phyloP scores from a whole-genome alignment of 495 filamentous ascomycete species.

The Amorphotheca resinae region DNA sequence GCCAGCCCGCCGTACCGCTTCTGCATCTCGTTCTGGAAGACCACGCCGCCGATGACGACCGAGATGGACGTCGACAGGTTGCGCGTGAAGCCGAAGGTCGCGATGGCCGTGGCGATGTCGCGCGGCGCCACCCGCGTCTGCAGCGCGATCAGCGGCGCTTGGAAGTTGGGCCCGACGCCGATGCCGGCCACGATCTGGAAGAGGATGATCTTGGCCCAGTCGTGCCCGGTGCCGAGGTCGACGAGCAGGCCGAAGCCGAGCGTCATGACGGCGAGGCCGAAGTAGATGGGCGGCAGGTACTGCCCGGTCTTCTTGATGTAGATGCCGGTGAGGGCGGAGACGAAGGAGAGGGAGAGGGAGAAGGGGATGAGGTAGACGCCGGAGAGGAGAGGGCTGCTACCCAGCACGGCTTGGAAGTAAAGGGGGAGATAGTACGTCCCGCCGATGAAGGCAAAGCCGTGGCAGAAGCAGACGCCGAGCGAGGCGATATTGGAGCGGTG shows the following conservation, averaged over 20 bases:
- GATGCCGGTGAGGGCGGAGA: conserved; percentile 51
- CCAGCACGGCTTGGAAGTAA: conserved; percentile 67
- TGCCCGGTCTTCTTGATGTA: conserved; percentile 62
- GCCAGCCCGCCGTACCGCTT: conserved; percentile 29
- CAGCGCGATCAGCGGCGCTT: conserved; percentile 67
- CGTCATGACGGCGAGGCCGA: conserved; percentile 43
- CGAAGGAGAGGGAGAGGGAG: conserved; percentile 54
- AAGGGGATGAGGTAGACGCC: conserved; percentile 73
- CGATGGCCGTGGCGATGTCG: conserved; percentile 56
- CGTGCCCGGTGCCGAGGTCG: conserved; percentile 34
- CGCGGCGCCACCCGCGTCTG: conserved; percentile 49
- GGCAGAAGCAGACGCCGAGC: conserved; percentile 46
- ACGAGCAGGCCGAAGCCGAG: conserved; percentile 56
- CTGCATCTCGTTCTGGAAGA: conserved; percentile 49
- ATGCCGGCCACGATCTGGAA: conserved; percentile 55
- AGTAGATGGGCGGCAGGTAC: conserved; percentile 40
- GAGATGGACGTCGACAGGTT: conserved; percentile 51
- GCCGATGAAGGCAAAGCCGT: conserved; percentile 63
- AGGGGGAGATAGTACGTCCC: conserved; percentile 66
- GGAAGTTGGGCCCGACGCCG: conserved; percentile 56
- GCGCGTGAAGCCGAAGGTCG: conserved; percentile 51
- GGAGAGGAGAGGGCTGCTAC: conserved; percentile 56
- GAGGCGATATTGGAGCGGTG: conserved; percentile 45
- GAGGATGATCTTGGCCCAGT: conserved; percentile 38
- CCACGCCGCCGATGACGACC: conserved; percentile 55